phyloP scores from a whole-genome alignment of 2,329 filamentous ascomycete genomes.

The Arthrobotrys iridis region DNA sequence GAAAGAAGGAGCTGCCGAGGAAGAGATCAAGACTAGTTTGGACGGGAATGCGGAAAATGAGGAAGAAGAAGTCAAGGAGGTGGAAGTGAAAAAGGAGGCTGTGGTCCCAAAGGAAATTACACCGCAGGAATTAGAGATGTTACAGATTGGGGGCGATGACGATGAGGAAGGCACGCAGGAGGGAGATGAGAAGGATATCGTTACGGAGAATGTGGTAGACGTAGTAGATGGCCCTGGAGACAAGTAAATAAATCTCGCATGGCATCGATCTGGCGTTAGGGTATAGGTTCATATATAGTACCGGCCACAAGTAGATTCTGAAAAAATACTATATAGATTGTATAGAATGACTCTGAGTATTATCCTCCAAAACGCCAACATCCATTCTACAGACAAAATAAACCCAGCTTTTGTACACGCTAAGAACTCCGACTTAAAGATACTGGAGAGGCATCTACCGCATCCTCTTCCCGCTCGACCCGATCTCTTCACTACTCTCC shows the following conservation, averaged over 20 bases:
- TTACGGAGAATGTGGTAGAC: constrained; percentile 9
- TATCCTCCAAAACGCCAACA: constrained; percentile 23
- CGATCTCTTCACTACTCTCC: constrained; percentile 54
- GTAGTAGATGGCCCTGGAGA: constrained; percentile 3
- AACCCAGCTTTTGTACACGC: constrained; percentile 22
- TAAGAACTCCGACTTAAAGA: constrained; percentile 30
- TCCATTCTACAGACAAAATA: constrained; percentile 6
- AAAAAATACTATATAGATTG: neutral
- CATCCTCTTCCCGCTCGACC: constrained; percentile 68
- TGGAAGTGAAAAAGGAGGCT: constrained; percentile 7
- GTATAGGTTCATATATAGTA: neutral
- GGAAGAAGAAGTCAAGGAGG: neutral
- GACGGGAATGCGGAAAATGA: constrained; percentile 14
- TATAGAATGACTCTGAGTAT: neutral
- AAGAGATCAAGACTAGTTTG: constrained; percentile 31
- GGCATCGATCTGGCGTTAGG: constrained; percentile 6
- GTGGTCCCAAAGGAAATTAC: constrained; percentile 36
- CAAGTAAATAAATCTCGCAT: constrained; percentile 4
- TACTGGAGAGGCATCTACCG: neutral
- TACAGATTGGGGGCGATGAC: constrained; percentile 30
- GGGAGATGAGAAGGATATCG: constrained; percentile 9
- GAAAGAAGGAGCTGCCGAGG: constrained; percentile 15
- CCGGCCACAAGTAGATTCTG: neutral
- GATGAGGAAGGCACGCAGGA: constrained; percentile 4
- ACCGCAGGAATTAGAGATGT: constrained; percentile 36